Percentiles rank a stretch among this genome's conserved stretches.
Conservation (phyloP, 352 stramenopile genomes). For the Phytophthora citricola region DNA sequence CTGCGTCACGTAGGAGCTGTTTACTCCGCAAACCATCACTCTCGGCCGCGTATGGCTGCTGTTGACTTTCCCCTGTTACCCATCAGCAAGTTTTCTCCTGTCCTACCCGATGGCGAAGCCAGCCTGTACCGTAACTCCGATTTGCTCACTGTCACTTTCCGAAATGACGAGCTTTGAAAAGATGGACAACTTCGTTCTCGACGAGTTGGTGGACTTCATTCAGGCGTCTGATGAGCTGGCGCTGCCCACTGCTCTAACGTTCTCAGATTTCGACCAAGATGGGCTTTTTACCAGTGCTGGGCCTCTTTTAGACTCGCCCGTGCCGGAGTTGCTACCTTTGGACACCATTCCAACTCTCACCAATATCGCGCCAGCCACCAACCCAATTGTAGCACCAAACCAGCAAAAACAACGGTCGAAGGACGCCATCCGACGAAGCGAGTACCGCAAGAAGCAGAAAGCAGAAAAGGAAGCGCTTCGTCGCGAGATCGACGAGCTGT, state of each 20-base stretch:
- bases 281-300: constrained; percentile 4
- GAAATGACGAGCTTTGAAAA: constrained; percentile 32
- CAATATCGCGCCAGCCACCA: background rate
- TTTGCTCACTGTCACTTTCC: constrained; percentile 10
- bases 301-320: constrained; percentile 1
- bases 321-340: constrained; percentile 1
- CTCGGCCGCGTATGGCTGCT: constrained; percentile 16
- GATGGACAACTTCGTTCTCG: constrained; percentile 37
- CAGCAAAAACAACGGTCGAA: constrained; percentile 25
- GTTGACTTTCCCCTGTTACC: constrained; percentile 1
- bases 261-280: constrained; percentile 7
- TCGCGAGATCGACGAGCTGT: constrained; percentile 37
- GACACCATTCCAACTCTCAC: background rate
- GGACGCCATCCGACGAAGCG: constrained; percentile 38
- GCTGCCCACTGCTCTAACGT: constrained; percentile 13
- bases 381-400: background rate
- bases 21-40: constrained; percentile 27
- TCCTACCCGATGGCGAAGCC: constrained; percentile 26
- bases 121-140: background rate
- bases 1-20: constrained; percentile 12
- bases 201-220: constrained; percentile 37
- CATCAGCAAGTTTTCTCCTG: constrained; percentile 27
- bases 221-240: constrained; percentile 27
- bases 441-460: constrained; percentile 47
- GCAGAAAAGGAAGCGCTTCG: constrained; percentile 42